A percentile compares a stretch with the other conserved stretches of the same genome.
phyloP scores from a whole-genome alignment of 805 yeast species.

The Priceomyces carsonii region DNA sequence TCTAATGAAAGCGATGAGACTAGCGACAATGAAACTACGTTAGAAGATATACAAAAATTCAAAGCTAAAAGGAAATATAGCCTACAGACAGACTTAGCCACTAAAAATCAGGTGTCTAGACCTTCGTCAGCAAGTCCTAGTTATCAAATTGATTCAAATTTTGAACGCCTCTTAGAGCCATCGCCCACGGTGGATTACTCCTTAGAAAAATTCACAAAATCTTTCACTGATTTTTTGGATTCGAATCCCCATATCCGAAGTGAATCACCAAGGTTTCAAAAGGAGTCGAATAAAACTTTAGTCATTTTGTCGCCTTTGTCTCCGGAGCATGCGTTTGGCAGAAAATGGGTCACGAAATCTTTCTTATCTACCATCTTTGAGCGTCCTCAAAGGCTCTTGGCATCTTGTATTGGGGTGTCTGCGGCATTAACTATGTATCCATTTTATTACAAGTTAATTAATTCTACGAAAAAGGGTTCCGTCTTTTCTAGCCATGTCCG shows the following conservation, averaged over 20 bases:
- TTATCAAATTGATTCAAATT: slow-evolving; percentile 15
- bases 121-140: slow-evolving; percentile 3
- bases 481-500: slow-evolving; percentile 60
- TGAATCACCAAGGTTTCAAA: slow-evolving; percentile 38
- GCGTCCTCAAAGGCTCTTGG: slow-evolving; percentile 76
- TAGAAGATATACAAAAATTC: slow-evolving; percentile 39
- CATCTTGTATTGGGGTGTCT: slow-evolving; percentile 75
- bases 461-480: slow-evolving; percentile 49
- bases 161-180: slow-evolving; percentile 33
- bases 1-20: slow-evolving; percentile 20
- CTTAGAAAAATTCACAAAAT: slow-evolving; percentile 36
- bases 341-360: slow-evolving; percentile 73
- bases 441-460: slow-evolving; percentile 50
- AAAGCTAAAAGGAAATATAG: slow-evolving; percentile 31
- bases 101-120: slow-evolving; percentile 8
- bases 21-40: slow-evolving; percentile 33
- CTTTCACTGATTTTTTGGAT: slow-evolving; percentile 43
- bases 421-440: slow-evolving; percentile 74
- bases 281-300: slow-evolving; percentile 49
- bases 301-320: slow-evolving; percentile 70
- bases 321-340: slow-evolving; percentile 68
- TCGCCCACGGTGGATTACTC: slow-evolving; percentile 37
- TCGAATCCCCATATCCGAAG: slow-evolving; percentile 44
- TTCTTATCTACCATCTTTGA: slow-evolving; percentile 73
- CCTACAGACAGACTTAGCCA: slow-evolving; percentile 25